Percentiles rank a stretch among this genome's conserved stretches.
phyloP scores from a whole-genome alignment of 2,329 filamentous ascomycete species.

The Shiraia bambusicola region DNA sequence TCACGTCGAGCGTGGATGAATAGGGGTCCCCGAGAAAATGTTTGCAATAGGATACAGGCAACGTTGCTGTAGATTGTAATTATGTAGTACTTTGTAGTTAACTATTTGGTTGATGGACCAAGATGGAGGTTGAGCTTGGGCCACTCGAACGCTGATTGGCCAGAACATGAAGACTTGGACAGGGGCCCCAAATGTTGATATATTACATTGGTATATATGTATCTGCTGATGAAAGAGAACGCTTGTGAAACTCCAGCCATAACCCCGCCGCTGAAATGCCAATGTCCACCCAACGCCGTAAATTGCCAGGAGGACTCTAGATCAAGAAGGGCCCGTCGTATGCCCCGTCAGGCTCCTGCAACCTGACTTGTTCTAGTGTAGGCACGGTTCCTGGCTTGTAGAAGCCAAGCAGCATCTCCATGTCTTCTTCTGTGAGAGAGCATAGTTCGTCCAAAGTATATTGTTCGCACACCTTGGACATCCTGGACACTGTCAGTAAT shows the following conservation, averaged over 20 bases:
- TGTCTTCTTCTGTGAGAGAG: constrained; percentile 75
- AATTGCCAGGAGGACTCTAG: constrained; percentile 11
- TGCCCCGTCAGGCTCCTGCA: constrained; percentile 43
- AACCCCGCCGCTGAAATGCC: constrained; percentile 6
- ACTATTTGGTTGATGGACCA: neutral
- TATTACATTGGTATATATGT: constrained; percentile 14
- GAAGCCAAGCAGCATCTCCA: constrained; percentile 78
- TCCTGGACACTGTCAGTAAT: constrained; percentile 60
- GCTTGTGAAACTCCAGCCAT: constrained; percentile 15
- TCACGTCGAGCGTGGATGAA: neutral
- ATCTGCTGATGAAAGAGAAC: constrained; percentile 7
- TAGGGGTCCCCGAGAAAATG: neutral
- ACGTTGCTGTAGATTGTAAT: neutral
- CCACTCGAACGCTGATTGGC: constrained; percentile 26
- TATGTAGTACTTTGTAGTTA: neutral
- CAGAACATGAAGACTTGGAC: constrained; percentile 3
- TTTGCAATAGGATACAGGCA: neutral
- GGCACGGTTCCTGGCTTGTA: constrained; percentile 58
- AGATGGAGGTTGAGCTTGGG: constrained; percentile 10
- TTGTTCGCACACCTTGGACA: constrained; percentile 85
- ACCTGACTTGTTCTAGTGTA: constrained; percentile 45
- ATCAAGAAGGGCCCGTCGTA: constrained; percentile 53
- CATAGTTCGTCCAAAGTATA: constrained; percentile 86
- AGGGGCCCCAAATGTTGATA: constrained; percentile 1
- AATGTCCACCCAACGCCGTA: constrained; percentile 15